Base-by-base conservation (phyloP, 371 early-diverging fungal genomes). In the Lichtheimia corymbifera region DNA sequence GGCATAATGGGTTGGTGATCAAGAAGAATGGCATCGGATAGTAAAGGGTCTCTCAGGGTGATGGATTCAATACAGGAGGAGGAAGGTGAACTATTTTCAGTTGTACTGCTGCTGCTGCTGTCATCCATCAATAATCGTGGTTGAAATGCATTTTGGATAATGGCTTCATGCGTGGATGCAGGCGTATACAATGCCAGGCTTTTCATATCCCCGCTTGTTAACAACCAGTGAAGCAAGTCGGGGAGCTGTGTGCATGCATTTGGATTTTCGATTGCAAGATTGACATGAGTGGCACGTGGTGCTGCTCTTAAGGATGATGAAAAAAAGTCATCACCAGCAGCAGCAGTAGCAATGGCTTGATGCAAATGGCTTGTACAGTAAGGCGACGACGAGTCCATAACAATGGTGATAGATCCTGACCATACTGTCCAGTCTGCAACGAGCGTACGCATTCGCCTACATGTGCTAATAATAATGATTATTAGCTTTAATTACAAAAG, bases 351-450 rank as follows among this genome's bases (percentile, higher is more conserved):
- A 2, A 47, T n/a, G 11, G 47, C 15, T 22, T 5, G 2, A 22
- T 47, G 14, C 5, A 47, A 18, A 9, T 47, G 47, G 22, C 47
- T n/a, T 18, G 47, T 22, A 18, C 17, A 47, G 11, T 18, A 47
- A 9, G 22, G 25, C 14, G 47, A 52, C 11, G 20, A 41, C 7
- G 11, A 2, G 27, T 53, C 50, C 17, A 52, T 25, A 11, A 53
- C 43, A 41, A 61, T 52, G 27, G 35, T 53, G 27, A 66, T 35
- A 45, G 55, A 14, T 2, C 54, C 62, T 45, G 66, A 58, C 66
- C 66, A 66, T 20, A 61, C 13, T 3, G 53, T 56, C 22, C 61
- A 30, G 53, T 66, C 66, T 18, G 62, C 44, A 5, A 44, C 58
- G 3, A 66, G 54, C 9, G 25, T 24, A 12, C 53, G 51, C 13